Percentiles rank a stretch among this genome's conserved stretches.
phyloP scores from a whole-genome alignment of 306 rosid species.

The Notholithocarpus densiflorus region DNA sequence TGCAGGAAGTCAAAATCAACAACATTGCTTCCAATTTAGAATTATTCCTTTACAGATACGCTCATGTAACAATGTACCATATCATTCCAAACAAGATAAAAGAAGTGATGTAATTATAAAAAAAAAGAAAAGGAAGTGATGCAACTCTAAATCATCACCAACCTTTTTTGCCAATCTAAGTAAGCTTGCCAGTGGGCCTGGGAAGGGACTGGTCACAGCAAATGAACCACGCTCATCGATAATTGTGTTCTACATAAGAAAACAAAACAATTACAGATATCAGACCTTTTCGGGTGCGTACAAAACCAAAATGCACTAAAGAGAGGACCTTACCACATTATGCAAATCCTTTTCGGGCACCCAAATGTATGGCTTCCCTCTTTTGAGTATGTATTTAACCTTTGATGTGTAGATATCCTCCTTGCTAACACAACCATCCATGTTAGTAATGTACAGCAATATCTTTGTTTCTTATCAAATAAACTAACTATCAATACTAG shows the following conservation, averaged over 20 bases:
- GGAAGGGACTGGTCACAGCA: slow-evolving; percentile 76
- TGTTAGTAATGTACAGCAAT: not conserved
- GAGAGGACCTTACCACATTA: slow-evolving; percentile 59
- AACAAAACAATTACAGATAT: not conserved
- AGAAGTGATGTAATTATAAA: not conserved
- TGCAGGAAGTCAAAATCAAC: slow-evolving; percentile 43
- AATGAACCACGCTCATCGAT: slow-evolving; percentile 93
- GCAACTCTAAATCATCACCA: not conserved
- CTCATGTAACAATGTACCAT: not conserved
- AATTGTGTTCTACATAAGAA: slow-evolving; percentile 60
- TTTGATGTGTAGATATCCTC: slow-evolving; percentile 61
- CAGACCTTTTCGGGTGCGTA: not conserved
- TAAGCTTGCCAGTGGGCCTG: slow-evolving; percentile 60
- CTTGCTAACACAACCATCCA: slow-evolving; percentile 56
- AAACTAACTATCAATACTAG: not conserved
- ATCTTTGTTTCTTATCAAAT: not conserved
- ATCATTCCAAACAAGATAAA: not conserved
- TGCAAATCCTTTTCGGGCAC: slow-evolving; percentile 78
- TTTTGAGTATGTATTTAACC: slow-evolving; percentile 65
- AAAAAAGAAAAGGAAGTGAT: slow-evolving; percentile 6
- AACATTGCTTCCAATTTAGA: not conserved
- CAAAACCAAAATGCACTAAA: not conserved
- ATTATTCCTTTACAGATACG: not conserved
- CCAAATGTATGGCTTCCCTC: slow-evolving; percentile 90
- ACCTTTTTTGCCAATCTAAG: slow-evolving; percentile 67